A percentile compares a stretch with the other conserved stretches of the same genome.
These are phyloP conservation scores for Hymenoscyphus repandus DNA, from an alignment of 2,329 filamentous ascomycete genomes.

Conservation along the genomic window DNA sequence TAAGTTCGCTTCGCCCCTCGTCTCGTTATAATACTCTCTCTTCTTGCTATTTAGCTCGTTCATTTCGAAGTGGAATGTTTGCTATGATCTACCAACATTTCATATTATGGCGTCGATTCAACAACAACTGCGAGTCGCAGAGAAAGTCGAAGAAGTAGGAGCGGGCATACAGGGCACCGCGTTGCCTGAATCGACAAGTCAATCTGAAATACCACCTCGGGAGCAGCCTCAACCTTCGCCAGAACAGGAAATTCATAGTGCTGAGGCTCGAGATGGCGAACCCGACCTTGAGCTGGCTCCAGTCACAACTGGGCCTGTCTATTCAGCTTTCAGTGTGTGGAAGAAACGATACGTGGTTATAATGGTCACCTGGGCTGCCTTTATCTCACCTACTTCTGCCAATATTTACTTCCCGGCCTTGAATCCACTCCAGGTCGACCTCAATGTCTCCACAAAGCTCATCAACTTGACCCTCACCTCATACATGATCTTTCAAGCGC, in stretches of 20 bases:
- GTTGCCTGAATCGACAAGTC: constrained; percentile 8
- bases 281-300: constrained; percentile 27
- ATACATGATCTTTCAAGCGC: constrained; percentile 49
- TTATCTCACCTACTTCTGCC: constrained; percentile 29
- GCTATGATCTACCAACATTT: constrained; percentile 11
- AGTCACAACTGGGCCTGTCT: constrained; percentile 26
- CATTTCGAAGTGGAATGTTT: background rate
- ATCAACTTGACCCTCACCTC: constrained; percentile 31
- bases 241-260: constrained; percentile 9
- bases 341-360: constrained; percentile 46
- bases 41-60: constrained; percentile 2
- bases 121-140: constrained; percentile 15
- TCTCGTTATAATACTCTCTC: too few species aligned
- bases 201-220: background rate
- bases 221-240: constrained; percentile 5
- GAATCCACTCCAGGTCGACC: constrained; percentile 28
- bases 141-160: constrained; percentile 17
- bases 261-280: constrained; percentile 18
- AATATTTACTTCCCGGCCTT: constrained; percentile 32
- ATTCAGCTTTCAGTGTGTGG: constrained; percentile 28
- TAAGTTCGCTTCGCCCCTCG: too few species aligned
- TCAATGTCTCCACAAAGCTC: constrained; percentile 27
- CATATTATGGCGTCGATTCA: constrained; percentile 15
- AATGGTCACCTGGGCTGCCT: constrained; percentile 44
- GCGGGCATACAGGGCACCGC: constrained; percentile 14